Evolutionary conservation across 2,329 filamentous ascomycete species (phyloP), one percentile per base, ranked within the genome.

Genomic region (Colletotrichum karsti): DNA sequence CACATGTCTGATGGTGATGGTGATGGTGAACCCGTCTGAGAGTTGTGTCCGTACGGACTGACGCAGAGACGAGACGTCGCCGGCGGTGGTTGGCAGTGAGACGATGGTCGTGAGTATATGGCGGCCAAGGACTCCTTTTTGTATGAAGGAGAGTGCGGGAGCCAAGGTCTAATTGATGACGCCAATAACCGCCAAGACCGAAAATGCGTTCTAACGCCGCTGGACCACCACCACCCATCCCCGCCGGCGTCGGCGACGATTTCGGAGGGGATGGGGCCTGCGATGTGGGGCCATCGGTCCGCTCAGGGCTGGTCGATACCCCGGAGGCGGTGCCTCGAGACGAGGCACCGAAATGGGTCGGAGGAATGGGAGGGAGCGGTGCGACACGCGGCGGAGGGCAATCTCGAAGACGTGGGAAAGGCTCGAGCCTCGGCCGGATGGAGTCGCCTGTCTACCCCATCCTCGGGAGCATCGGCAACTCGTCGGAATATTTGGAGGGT

Each of bases 371-470:
- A n/a, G 15, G 24, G 35, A 24, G 7, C 58, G 58, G 46, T 42
- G 33, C 44, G 37, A 65, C 28, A 26, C 46, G 58, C 12, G 37
- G 26, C 46, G 46, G 44, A 44, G 41, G n/a, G 15, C 20, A 18
- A 24, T n/a, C 18, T 58, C 5, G 33, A 55, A 22, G 24, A 33
- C 4, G 35, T n/a, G 37, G 58, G 7, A 26, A 26, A 10, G 13
- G n/a, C n/a, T n/a, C n/a, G n/a, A n/a, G n/a, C n/a, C n/a, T 63
- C 51, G 64, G 60, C 53, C 64, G 64, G 51, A 67, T 30, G 64
- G 53, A 46, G 46, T 18, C 20, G 46, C 15, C 26, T 26, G 2
- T 50, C 15, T 50, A 26, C 46, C 26, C 46, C 37, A 30, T 24
- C 5, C n/a, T 67, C 44, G 53, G 53, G 51, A n/a, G 46, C 60